A percentile compares a stretch with the other conserved stretches of the same genome.
Conservation (phyloP, 768 basidiomycete species). For the Kwoniella newhampshirensis region DNA sequence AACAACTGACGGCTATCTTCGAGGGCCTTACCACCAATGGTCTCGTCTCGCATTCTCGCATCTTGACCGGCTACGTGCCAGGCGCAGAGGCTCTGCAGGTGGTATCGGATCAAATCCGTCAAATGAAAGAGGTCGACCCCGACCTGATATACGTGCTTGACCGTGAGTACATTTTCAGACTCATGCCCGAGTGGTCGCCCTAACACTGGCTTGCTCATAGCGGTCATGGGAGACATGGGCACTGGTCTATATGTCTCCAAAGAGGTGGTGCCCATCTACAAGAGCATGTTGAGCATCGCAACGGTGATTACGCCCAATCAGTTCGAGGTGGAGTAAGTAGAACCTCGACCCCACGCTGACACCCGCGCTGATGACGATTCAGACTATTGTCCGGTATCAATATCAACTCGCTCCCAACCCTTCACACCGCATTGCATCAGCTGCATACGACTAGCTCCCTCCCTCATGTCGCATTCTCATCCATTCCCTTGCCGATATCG, state of each 20-base stretch:
- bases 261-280: slow-evolving; percentile 83
- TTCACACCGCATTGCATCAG: slow-evolving; percentile 66
- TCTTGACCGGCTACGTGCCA: slow-evolving; percentile 90
- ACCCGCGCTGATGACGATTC: not conserved
- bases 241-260: slow-evolving; percentile 76
- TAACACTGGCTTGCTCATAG: slow-evolving; percentile 55
- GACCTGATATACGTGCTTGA: slow-evolving; percentile 82
- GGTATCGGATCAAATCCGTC: slow-evolving; percentile 64
- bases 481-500: slow-evolving; percentile 68
- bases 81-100: slow-evolving; percentile 72
- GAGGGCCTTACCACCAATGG: slow-evolving; percentile 70
- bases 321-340: slow-evolving; percentile 88
- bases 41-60: slow-evolving; percentile 67
- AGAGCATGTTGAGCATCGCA: slow-evolving; percentile 65
- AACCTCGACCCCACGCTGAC: not conserved
- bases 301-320: slow-evolving; percentile 96
- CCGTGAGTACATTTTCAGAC: slow-evolving; percentile 60
- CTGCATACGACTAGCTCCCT: slow-evolving; percentile 76
- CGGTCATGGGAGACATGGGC: slow-evolving; percentile 92
- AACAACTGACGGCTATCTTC: slow-evolving; percentile 75
- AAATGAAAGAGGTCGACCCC: slow-evolving; percentile 62
- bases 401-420: slow-evolving; percentile 66
- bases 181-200: slow-evolving; percentile 3
- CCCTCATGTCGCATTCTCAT: slow-evolving; percentile 87
- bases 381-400: slow-evolving; percentile 74